phyloP scores from a whole-genome alignment of 805 yeast species.

The Yamadazyma philogaea region DNA sequence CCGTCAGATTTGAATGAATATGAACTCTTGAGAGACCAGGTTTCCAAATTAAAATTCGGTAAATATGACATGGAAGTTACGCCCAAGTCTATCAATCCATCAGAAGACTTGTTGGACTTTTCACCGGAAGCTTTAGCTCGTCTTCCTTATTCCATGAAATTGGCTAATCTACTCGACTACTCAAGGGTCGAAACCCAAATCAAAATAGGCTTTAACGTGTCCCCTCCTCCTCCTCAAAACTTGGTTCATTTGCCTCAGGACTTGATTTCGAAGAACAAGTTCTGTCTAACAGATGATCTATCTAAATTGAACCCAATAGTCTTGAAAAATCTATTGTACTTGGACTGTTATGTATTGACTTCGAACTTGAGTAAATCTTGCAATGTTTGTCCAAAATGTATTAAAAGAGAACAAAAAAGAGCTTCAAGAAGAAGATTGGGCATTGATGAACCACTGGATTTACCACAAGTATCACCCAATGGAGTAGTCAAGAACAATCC shows the following conservation, averaged over 20 bases:
- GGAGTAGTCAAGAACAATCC: slow-evolving; percentile 49
- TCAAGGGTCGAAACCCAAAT: slow-evolving; percentile 97
- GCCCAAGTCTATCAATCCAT: slow-evolving; percentile 30
- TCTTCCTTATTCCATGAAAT: slow-evolving; percentile 48
- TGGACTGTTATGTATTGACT: slow-evolving; percentile 80
- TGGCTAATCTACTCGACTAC: slow-evolving; percentile 67
- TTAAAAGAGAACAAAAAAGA: slow-evolving; percentile 88
- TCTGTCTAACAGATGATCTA: slow-evolving; percentile 56
- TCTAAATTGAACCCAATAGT: slow-evolving; percentile 41
- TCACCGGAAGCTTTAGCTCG: slow-evolving; percentile 31
- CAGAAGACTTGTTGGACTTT: slow-evolving; percentile 36
- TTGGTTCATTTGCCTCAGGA: slow-evolving; percentile 81
- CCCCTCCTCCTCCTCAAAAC: slow-evolving; percentile 74
- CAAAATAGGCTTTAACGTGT: slow-evolving; percentile 62
- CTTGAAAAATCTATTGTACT: slow-evolving; percentile 52
- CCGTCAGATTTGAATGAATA: slow-evolving; percentile 4
- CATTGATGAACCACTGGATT: slow-evolving; percentile 12
- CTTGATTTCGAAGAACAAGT: slow-evolving; percentile 81
- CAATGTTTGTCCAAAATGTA: slow-evolving; percentile 82
- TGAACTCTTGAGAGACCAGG: slow-evolving; percentile 46
- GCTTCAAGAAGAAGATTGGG: slow-evolving; percentile 89
- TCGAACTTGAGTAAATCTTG: slow-evolving; percentile 50
- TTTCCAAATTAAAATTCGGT: slow-evolving; percentile 55
- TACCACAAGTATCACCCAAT: slow-evolving; percentile 15
- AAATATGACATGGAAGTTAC: slow-evolving; percentile 36